These are phyloP conservation scores for Parafenestella ontariensis DNA, from an alignment of 2,329 filamentous ascomycete species.

Conservation along the genomic window DNA sequence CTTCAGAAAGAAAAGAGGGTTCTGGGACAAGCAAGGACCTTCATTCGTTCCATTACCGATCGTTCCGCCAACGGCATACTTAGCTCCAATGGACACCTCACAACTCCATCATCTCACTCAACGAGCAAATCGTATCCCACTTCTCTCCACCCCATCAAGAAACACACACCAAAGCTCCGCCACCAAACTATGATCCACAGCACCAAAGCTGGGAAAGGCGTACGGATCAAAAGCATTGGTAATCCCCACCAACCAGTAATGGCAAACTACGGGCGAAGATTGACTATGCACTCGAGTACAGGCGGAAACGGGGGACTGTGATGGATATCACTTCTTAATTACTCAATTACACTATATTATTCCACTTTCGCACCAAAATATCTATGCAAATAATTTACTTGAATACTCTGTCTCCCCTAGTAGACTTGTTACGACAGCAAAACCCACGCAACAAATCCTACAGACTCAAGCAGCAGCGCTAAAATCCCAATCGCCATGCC, in stretches of 20 bases:
- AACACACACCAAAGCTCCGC: too few species aligned
- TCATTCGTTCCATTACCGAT: too few species aligned
- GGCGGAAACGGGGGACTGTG: too few species aligned
- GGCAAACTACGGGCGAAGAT: background rate
- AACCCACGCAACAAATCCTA: conserved; percentile 20
- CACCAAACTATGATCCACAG: too few species aligned
- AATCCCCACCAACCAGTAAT: background rate
- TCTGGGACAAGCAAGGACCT: too few species aligned
- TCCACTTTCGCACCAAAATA: background rate
- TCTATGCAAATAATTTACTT: background rate
- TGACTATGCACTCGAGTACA: background rate
- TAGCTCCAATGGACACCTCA: too few species aligned
- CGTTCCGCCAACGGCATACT: too few species aligned
- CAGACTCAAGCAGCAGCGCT: conserved; percentile 21
- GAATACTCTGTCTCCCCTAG: background rate
- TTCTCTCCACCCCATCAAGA: too few species aligned
- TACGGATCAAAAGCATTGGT: background rate
- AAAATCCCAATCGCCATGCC: conserved; percentile 30
- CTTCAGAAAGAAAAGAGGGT: too few species aligned
- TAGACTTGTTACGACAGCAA: conserved; percentile 6
- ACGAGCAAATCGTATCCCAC: too few species aligned
- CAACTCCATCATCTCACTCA: too few species aligned
- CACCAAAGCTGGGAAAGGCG: too few species aligned
- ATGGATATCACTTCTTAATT: background rate
- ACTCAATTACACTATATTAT: background rate